phyloP scores from a whole-genome alignment of 306 rosid genomes.

The Castanopsis chinensis region DNA sequence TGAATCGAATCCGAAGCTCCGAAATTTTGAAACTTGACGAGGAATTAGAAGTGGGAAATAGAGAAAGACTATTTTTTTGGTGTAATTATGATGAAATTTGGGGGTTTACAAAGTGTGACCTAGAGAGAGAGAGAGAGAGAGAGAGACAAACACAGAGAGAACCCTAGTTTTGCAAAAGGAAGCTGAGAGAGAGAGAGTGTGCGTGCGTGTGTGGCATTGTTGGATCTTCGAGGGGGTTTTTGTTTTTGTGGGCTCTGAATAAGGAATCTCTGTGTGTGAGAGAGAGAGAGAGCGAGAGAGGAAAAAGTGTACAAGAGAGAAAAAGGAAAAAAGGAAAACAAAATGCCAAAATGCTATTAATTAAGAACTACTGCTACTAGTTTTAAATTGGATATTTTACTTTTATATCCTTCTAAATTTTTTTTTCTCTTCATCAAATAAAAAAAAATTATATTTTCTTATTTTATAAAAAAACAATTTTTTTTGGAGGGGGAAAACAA shows the following conservation, averaged over 20 bases:
- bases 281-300: slow-evolving; percentile 9
- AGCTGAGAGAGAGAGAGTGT: background rate
- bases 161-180: slow-evolving; percentile 1
- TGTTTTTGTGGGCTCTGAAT: slow-evolving; percentile 23
- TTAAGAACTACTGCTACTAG: no score
- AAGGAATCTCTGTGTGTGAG: slow-evolving; percentile 33
- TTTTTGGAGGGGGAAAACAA: no score
- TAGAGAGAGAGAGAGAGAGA: background rate
- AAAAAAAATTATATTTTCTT: no score
- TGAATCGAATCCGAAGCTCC: slow-evolving; percentile 5
- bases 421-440: no score
- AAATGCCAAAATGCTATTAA: background rate
- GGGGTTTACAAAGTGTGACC: background rate
- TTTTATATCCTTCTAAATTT: no score
- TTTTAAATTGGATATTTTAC: no score
- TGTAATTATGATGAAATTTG: background rate
- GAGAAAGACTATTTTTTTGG: background rate
- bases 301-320: background rate
- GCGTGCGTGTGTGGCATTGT: slow-evolving; percentile 11
- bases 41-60: background rate
- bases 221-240: slow-evolving; percentile 32
- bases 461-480: no score
- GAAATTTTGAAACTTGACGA: background rate
- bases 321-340: slow-evolving; percentile 8
- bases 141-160: background rate